Percentiles rank a stretch among this genome's conserved stretches.
Evolutionary conservation across 352 stramenopile species (phyloP).

Genomic region (Peronospora farinosa): DNA sequence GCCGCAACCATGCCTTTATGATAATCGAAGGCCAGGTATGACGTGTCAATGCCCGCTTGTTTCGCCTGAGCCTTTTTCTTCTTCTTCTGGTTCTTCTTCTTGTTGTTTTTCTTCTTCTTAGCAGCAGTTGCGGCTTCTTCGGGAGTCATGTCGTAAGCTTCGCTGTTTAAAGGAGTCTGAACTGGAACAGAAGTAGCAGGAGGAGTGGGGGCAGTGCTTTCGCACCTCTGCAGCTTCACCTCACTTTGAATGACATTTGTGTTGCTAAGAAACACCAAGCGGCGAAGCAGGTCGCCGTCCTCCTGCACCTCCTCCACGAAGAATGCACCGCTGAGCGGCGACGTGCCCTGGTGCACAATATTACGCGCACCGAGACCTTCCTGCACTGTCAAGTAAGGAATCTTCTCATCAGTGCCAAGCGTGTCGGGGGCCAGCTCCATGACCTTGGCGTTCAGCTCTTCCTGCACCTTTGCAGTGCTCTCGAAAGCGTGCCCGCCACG

Average conservation of each 20-base stretch:
- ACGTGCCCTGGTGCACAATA: constrained; percentile 49
- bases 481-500: constrained; percentile 53
- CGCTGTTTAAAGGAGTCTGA: constrained; percentile 5
- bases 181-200: constrained; percentile 2
- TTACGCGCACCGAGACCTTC: constrained; percentile 53
- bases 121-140: constrained; percentile 21
- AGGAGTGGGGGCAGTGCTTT: constrained; percentile 3
- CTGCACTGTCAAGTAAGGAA: constrained; percentile 71
- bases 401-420: constrained; percentile 37
- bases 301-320: constrained; percentile 67
- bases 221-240: constrained; percentile 35
- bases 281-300: constrained; percentile 38
- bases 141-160: constrained; percentile 20
- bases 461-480: constrained; percentile 57
- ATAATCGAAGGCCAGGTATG: constrained; percentile 70
- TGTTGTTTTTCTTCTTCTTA: constrained; percentile 47
- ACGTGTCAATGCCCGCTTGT: constrained; percentile 39
- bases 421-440: constrained; percentile 53
- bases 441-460: constrained; percentile 65
- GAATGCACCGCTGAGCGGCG: constrained; percentile 48
- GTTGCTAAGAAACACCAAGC: constrained; percentile 72
- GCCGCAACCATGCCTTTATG: constrained; percentile 69
- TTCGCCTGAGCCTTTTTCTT: constrained; percentile 31
- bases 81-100: constrained; percentile 61
- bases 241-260: constrained; percentile 76